Evolutionary conservation across 371 early-diverging fungal species (phyloP).

Genomic region (Conidiobolus incongruus): DNA sequence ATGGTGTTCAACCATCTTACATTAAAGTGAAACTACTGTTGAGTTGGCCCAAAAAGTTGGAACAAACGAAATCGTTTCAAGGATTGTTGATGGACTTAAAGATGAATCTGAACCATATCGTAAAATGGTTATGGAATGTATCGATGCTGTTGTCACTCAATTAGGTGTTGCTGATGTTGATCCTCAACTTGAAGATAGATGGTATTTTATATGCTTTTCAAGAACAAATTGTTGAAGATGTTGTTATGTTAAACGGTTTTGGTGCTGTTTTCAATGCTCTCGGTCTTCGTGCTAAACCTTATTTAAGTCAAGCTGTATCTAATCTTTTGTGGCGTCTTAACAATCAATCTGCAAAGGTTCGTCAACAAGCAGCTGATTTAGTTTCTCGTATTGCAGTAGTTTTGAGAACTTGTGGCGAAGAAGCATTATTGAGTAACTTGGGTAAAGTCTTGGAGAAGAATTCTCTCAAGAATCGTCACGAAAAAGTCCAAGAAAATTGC

Average conservation of each 20-base stretch:
- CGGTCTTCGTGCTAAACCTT: conserved; percentile 72
- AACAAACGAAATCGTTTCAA: conserved; percentile 61
- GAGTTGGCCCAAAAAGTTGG: conserved; percentile 86
- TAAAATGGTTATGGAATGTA: conserved; percentile 93
- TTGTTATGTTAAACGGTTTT: conserved; percentile 83
- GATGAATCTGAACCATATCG: conserved; percentile 89
- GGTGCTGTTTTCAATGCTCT: conserved; percentile 83
- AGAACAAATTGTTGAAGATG: conserved; percentile 80
- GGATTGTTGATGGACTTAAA: conserved; percentile 77
- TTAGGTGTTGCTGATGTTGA: conserved; percentile 84
- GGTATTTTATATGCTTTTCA: conserved; percentile 94
- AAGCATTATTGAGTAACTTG: conserved; percentile 76
- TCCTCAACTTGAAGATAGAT: conserved; percentile 81
- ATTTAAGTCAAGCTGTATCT: conserved; percentile 77
- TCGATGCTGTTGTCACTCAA: conserved; percentile 51
- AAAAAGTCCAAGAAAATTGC: conserved; percentile 85
- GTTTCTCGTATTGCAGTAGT: conserved; percentile 84
- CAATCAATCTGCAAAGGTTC: conserved; percentile 86
- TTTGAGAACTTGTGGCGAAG: conserved; percentile 85
- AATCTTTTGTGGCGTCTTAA: conserved; percentile 91
- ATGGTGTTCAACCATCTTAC: conserved; percentile 69
- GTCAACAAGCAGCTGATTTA: conserved; percentile 93
- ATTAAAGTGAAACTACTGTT: conserved; percentile 82
- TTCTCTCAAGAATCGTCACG: conserved; percentile 90
- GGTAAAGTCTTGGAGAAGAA: conserved; percentile 89